Base-by-base conservation (phyloP, 257 asterid genomes). In the Forsythia viridissima region DNA sequence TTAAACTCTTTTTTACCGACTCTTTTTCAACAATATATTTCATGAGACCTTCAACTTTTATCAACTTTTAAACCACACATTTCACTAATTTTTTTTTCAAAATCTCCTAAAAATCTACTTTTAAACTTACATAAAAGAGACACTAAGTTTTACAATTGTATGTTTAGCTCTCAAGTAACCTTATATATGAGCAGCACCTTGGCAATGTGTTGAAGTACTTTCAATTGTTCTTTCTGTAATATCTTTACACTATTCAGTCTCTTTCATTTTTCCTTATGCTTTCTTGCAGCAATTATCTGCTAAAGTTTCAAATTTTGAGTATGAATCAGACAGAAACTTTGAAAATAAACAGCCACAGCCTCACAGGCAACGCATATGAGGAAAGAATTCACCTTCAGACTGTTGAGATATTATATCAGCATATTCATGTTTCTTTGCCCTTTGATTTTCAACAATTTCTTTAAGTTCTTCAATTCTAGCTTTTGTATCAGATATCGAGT, bases 341-440 rank as follows among this genome's bases (percentile, higher is more conserved):
- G 46, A 52, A 82, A 75, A n/a, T 52, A 83, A 76, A 43, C 42
- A 74, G 43, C 37, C 66, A 74, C 61, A 52, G 76, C 68, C 42
- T 38, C 71, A 75, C 46, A 67, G 76, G 68, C 44, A 81, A 74
- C 73, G 41, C 69, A 68, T 73, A 48, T 37, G 37, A 75, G 57
- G 79, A 13, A 42, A 40, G 74, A 59, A 72, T 59, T 81, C 90
- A 94, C 99, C 98, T 85, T 87, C 88, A 77, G 88, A 86, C 86
- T 92, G 97, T 84, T 87, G 91, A 87, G 95, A 80, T 79, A 96
- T 73, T 79, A 93, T 90, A 80, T 90, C 85, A 57, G 97, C 91
- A 82, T 89, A 93, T 84, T 91, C 91, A 68, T 91, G 88, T 83
- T 89, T 93, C 85, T 85, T 90, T 73, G 81, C 83, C 85, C 87